Evolutionary conservation across 768 basidiomycete species (phyloP), one percentile per base, ranked within the genome.

Genomic region (Mrakia frigida): DNA sequence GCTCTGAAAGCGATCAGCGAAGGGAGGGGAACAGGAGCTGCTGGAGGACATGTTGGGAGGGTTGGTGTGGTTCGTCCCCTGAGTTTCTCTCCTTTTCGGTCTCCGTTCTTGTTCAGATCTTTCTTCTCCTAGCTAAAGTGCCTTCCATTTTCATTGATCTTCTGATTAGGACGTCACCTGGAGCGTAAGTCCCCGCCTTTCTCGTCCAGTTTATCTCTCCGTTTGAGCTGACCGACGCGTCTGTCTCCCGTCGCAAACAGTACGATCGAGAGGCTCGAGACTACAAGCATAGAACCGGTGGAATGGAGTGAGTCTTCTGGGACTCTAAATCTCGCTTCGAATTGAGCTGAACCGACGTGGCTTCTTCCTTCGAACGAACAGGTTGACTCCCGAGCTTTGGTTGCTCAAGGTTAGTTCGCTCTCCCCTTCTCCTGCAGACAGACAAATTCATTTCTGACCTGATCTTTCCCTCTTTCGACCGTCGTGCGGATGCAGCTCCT

Each of bases 331-430:
- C 5, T 13, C 23, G 10, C 63, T 7, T 14, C 6, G 33, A n/a
- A n/a, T 31, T 9, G 14, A 18, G 37, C 23, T 16, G 6, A 21
- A 13, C 4, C 31, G 33, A 33, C 63, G 21, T 18, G 63, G 18
- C 33, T 65, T 13, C 1, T 13, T 31, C 37, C 35, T 33, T 35
- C 28, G 31, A 31, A 28, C 28, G 6, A 35, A 28, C 31, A 50
- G 46, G 46, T 23, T 68, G 13, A 68, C 37, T 18, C 65, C 65
- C 21, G 65, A 68, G 35, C 65, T 68, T 25, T 68, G 65, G 65
- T n/a, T 68, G 21, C 23, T 68, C 3, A 68, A 56, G 56, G 46
- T 50, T 16, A 14, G 46, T 50, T 50, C 46, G 5, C 3, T 6
- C 16, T 21, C 16, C 43, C 46, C 46, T 18, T 50, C 46, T 50